A percentile compares a stretch with the other conserved stretches of the same genome.
Conservation (phyloP, 352 stramenopile genomes). For the Pelagophyceae sp. region DNA sequence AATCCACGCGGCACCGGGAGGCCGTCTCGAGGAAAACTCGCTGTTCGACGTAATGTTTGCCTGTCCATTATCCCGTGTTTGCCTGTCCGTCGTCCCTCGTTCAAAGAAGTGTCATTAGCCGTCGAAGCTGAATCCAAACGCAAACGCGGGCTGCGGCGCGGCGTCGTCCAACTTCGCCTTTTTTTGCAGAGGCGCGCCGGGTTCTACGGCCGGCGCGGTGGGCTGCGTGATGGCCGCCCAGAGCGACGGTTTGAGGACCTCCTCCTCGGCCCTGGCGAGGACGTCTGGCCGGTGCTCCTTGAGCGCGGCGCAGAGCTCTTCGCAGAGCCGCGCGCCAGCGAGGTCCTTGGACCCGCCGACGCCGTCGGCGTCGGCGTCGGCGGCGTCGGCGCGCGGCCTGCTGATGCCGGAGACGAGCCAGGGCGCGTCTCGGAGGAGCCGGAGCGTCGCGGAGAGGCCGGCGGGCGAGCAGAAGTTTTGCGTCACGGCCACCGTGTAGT, state of each 20-base stretch:
- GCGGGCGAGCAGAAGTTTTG: constrained; percentile 67
- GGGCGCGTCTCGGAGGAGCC: background rate
- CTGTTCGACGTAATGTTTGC: too few relatives aligned
- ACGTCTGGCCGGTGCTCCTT: background rate
- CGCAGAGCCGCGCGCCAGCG: background rate
- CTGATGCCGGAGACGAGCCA: constrained; percentile 8
- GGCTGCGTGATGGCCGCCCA: background rate
- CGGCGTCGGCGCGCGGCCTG: background rate
- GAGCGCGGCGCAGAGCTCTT: background rate
- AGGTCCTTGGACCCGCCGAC: background rate
- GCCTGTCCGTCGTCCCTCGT: too few relatives aligned
- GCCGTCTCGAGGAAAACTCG: too few relatives aligned
- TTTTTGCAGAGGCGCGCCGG: too few relatives aligned
- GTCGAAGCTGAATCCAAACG: too few relatives aligned
- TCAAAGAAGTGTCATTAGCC: too few relatives aligned
- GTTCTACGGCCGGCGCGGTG: too few relatives aligned
- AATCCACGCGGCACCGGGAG: too few relatives aligned
- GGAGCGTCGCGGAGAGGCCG: background rate
- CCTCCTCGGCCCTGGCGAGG: background rate
- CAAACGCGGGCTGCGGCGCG: too few relatives aligned
- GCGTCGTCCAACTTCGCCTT: too few relatives aligned
- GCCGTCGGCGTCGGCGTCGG: background rate
- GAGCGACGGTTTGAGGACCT: background rate
- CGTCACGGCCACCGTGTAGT: constrained; percentile 82
- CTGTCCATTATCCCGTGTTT: too few relatives aligned